Evolutionary conservation across 2,329 filamentous ascomycete species (phyloP).

Genomic region (Penicillium sp.): DNA sequence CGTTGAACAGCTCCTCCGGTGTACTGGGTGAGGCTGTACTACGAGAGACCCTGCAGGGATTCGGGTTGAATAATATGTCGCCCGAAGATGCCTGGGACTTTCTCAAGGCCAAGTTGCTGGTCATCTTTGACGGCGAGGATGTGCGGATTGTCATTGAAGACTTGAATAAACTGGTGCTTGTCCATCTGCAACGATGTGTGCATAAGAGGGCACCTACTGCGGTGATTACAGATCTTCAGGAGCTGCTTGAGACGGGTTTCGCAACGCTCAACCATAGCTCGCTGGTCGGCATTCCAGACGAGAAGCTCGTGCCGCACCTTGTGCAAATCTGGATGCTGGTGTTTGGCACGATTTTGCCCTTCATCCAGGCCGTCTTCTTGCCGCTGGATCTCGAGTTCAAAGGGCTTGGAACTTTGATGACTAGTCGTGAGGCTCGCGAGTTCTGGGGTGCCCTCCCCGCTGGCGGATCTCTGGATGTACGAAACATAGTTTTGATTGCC

Average conservation of each 20-base stretch:
- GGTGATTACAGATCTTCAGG: conserved; percentile 64
- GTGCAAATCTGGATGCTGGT: conserved; percentile 95
- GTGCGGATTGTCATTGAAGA: conserved; percentile 66
- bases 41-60: conserved; percentile 48
- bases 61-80: conserved; percentile 70
- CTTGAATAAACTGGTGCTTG: conserved; percentile 63
- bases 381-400: conserved; percentile 92
- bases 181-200: conserved; percentile 65
- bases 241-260: conserved; percentile 72
- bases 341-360: conserved; percentile 86
- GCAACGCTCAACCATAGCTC: conserved; percentile 76
- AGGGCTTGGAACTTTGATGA: conserved; percentile 78
- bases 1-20: conserved; percentile 36
- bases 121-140: conserved; percentile 66
- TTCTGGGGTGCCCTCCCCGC: conserved; percentile 72
- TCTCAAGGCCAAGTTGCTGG: conserved; percentile 62
- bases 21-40: conserved; percentile 39
- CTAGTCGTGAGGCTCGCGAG: conserved; percentile 74
- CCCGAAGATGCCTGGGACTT: conserved; percentile 68
- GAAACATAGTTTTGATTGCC: conserved; percentile 81
- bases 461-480: conserved; percentile 72
- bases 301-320: conserved; percentile 82
- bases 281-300: conserved; percentile 75
- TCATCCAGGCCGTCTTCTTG: conserved; percentile 92
- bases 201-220: conserved; percentile 60